Evolutionary conservation across 2,329 filamentous ascomycete genomes (phyloP).

Genomic region (Didymella glomerata): DNA sequence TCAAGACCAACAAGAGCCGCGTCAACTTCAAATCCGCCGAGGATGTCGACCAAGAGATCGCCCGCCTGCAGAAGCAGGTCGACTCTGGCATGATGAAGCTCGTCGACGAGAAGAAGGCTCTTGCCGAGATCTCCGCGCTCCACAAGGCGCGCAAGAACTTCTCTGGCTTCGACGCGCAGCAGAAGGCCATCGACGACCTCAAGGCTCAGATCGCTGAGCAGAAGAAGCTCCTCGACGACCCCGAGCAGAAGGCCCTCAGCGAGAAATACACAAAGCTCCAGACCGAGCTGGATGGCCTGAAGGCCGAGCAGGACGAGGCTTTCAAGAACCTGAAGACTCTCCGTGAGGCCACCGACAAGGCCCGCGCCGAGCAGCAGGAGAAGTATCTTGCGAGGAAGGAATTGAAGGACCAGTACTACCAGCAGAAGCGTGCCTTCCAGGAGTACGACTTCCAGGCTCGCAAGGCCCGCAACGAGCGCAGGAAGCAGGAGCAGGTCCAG

Average conservation of each 20-base stretch:
- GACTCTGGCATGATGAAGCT: constrained; percentile 91
- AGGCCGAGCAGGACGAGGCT: constrained; percentile 88
- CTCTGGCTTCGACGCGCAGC: constrained; percentile 79
- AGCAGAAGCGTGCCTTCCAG: constrained; percentile 80
- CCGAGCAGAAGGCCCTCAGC: constrained; percentile 85
- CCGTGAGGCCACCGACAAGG: constrained; percentile 83
- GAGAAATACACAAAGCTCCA: constrained; percentile 87
- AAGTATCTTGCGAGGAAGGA: constrained; percentile 84
- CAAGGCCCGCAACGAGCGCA: constrained; percentile 77
- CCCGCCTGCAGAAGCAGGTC: constrained; percentile 81
- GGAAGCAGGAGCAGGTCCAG: constrained; percentile 80
- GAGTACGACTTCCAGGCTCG: constrained; percentile 85
- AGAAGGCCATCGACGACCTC: constrained; percentile 88
- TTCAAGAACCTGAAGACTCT: constrained; percentile 88
- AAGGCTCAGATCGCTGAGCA: constrained; percentile 88
- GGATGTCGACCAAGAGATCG: constrained; percentile 86
- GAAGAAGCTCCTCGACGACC: constrained; percentile 88
- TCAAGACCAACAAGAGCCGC: constrained; percentile 83
- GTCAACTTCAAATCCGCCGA: constrained; percentile 86
- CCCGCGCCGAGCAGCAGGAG: constrained; percentile 85
- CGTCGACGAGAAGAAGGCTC: constrained; percentile 95
- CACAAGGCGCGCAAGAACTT: constrained; percentile 94
- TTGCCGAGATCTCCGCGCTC: constrained; percentile 81
- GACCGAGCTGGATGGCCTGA: constrained; percentile 87
- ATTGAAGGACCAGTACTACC: constrained; percentile 88